A percentile compares a stretch with the other conserved stretches of the same genome.
Conservation (phyloP, 345 rosid genomes). For the Capsella bursapastoris region DNA sequence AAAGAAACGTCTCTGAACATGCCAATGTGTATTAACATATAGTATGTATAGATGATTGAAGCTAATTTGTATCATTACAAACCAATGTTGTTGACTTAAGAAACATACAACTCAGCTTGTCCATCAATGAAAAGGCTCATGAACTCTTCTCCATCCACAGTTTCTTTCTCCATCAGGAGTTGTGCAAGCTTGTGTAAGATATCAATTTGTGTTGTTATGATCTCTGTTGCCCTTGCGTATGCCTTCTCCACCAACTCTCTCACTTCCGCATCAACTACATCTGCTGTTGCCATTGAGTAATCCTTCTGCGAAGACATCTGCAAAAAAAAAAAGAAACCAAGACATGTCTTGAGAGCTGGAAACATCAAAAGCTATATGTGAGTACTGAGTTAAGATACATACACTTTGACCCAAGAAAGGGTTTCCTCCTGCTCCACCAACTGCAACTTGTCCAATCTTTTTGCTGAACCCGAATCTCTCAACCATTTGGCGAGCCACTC, state of each 20-base stretch:
- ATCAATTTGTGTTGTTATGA: conserved; percentile 73
- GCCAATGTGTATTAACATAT: conserved; percentile 8
- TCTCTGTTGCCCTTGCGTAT: conserved; percentile 69
- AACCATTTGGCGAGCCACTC: conserved; percentile 99
- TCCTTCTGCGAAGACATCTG: conserved; percentile 97
- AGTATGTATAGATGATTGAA: conserved; percentile 20
- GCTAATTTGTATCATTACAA: conserved; percentile 16
- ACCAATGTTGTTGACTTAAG: conserved; percentile 43
- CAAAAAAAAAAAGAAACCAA: neutral
- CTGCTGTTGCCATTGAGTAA: conserved; percentile 98
- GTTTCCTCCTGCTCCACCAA: conserved; percentile 94
- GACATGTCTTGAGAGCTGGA: conserved; percentile 1
- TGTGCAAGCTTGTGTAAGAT: conserved; percentile 89
- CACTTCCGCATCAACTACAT: conserved; percentile 91
- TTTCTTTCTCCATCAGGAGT: conserved; percentile 90
- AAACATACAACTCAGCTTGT: conserved; percentile 82
- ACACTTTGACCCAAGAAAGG: conserved; percentile 88
- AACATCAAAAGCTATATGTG: neutral
- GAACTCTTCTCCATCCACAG: conserved; percentile 98
- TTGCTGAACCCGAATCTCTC: conserved; percentile 98
- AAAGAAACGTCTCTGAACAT: neutral
- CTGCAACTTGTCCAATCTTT: conserved; percentile 96
- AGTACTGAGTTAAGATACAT: neutral
- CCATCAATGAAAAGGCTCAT: conserved; percentile 99
- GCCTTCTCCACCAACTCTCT: conserved; percentile 85